Conservation (phyloP, 495 filamentous ascomycete species). For the Hypoxylon fuscum region DNA sequence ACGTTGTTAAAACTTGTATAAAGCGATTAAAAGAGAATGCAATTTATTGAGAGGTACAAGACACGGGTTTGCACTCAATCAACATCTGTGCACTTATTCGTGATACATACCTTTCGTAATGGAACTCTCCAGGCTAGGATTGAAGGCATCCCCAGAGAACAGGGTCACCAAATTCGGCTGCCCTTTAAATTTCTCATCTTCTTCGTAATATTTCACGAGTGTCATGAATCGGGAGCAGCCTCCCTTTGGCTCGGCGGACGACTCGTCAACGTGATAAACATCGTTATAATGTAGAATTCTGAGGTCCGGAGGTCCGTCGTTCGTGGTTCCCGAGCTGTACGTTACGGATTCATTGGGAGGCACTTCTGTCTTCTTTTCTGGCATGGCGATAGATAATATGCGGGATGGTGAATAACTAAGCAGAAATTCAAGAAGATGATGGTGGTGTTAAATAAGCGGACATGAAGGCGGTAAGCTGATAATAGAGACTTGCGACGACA, state of each 20-base stretch:
- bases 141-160: conserved; percentile 93
- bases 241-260: conserved; percentile 81
- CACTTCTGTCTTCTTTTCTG: conserved; percentile 24
- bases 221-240: conserved; percentile 82
- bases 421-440: not conserved
- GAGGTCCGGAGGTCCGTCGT: conserved; percentile 68
- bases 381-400: conserved; percentile 18
- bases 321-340: conserved; percentile 60
- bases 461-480: conserved; percentile 30
- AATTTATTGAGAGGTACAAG: too few species aligned
- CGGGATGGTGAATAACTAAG: not conserved
- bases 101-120: conserved; percentile 75
- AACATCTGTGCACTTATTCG: too few species aligned
- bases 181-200: conserved; percentile 61
- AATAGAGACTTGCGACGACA: too few species aligned
- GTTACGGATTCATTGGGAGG: conserved; percentile 52
- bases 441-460: not conserved
- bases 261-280: conserved; percentile 82
- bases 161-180: conserved; percentile 77
- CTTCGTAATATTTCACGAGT: conserved; percentile 77
- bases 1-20: not conserved
- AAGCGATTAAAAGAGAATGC: too few species aligned
- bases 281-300: conserved; percentile 92
- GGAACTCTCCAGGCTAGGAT: conserved; percentile 85
- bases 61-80: not conserved